phyloP scores from a whole-genome alignment of 169 alveolate genomes.

The Babesia sp. region DNA sequence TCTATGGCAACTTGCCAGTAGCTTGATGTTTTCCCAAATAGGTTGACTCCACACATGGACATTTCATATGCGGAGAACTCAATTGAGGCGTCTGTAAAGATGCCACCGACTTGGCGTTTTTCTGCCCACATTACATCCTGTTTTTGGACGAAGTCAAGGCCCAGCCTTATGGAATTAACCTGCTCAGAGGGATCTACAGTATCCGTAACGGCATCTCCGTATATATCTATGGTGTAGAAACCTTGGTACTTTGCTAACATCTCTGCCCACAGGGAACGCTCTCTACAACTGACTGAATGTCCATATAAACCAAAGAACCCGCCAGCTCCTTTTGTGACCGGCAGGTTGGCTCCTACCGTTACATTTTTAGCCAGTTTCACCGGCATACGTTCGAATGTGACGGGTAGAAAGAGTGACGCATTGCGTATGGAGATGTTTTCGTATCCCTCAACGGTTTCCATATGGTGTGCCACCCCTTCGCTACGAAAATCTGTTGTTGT shows the following conservation, averaged over 20 bases:
- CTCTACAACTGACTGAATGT: conserved; percentile 34
- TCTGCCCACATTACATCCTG: conserved; percentile 71
- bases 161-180: conserved; percentile 10
- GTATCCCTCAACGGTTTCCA: conserved; percentile 54
- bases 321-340: not conserved
- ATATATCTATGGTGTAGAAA: conserved; percentile 39
- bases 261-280: conserved; percentile 26
- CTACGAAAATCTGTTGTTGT: conserved; percentile 28
- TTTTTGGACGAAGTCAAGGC: not conserved
- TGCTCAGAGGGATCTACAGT: not conserved
- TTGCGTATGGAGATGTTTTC: conserved; percentile 13
- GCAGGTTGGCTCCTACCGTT: not conserved
- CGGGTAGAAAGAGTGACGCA: not conserved
- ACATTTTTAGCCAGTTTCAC: conserved; percentile 38
- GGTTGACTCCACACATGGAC: conserved; percentile 66
- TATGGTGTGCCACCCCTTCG: conserved; percentile 17
- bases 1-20: conserved; percentile 76
- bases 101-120: conserved; percentile 75
- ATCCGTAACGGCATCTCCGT: not conserved
- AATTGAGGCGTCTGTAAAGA: conserved; percentile 68
- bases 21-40: conserved; percentile 71
- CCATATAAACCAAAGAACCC: conserved; percentile 62
- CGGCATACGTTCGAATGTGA: conserved; percentile 26
- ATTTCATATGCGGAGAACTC: conserved; percentile 72
- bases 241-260: conserved; percentile 26